Percentiles rank a stretch among this genome's conserved stretches.
phyloP scores from a whole-genome alignment of 2,329 filamentous ascomycete species.

The Trematosphaeria pertusa region DNA sequence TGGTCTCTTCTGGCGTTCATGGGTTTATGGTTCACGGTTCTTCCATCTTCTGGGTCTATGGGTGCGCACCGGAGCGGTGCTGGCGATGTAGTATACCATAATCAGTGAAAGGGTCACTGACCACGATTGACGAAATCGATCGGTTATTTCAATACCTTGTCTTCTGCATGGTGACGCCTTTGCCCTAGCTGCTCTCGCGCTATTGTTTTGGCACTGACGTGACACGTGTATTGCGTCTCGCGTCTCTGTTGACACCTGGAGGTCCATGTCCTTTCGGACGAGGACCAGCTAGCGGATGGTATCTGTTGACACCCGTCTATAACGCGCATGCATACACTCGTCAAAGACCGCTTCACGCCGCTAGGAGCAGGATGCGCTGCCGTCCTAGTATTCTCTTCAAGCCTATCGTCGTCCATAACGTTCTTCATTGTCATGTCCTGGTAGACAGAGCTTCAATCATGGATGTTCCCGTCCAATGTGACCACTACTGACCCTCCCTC shows the following conservation, averaged over 20 bases:
- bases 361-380: neutral
- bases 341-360: neutral
- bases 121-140: constrained; percentile 43
- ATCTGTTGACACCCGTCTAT: constrained; percentile 20
- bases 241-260: no score
- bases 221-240: no score
- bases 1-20: constrained; percentile 43
- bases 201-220: neutral
- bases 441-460: constrained; percentile 52
- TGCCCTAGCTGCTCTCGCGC: no score
- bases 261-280: no score
- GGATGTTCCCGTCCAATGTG: constrained; percentile 45
- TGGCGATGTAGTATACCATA: constrained; percentile 49
- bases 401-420: no score
- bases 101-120: constrained; percentile 46
- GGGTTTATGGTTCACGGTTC: constrained; percentile 46
- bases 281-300: no score
- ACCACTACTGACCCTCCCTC: constrained; percentile 54
- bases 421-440: constrained; percentile 40
- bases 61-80: constrained; percentile 44
- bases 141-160: no score
- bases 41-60: no score
- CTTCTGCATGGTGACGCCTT: constrained; percentile 28
- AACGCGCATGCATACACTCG: constrained; percentile 9
- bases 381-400: no score